These are phyloP conservation scores for Desmodesmus armatus DNA, from an alignment of 139 green algal genomes.

Conservation along the genomic window DNA sequence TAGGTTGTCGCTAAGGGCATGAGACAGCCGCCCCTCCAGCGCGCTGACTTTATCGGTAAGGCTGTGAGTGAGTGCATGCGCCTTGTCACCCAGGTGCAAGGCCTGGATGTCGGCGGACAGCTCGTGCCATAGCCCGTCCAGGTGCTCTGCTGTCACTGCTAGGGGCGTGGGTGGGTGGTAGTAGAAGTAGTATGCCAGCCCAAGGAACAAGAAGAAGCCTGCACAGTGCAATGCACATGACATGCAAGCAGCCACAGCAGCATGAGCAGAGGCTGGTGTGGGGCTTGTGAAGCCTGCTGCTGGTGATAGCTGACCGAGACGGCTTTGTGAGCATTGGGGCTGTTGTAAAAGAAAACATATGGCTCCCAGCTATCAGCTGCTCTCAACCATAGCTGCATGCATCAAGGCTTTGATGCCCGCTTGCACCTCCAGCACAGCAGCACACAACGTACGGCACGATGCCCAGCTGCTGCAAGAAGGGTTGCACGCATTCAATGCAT, in stretches of 20 bases:
- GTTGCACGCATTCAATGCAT: no score
- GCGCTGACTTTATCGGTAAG: conserved; percentile 44
- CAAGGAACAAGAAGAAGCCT: conserved; percentile 83
- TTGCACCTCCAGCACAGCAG: no score
- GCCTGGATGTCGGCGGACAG: conserved; percentile 48
- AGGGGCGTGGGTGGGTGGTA: conserved; percentile 60
- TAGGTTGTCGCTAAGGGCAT: conserved; percentile 40
- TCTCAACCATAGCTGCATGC: no score
- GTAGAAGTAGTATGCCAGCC: conserved; percentile 67
- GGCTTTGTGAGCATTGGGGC: no score
- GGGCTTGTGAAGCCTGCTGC: background rate
- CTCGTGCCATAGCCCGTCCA: conserved; percentile 60
- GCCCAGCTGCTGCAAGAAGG: background rate
- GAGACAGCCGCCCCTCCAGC: conserved; percentile 37
- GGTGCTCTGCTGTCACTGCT: conserved; percentile 59
- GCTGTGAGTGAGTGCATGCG: conserved; percentile 29
- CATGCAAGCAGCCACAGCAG: background rate
- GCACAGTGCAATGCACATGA: conserved; percentile 15
- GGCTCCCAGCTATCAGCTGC: no score
- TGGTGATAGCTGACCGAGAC: background rate
- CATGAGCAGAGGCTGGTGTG: background rate
- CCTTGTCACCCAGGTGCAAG: conserved; percentile 40
- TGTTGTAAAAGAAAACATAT: no score
- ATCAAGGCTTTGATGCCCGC: no score
- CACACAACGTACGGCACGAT: no score